phyloP scores from a whole-genome alignment of 345 rosid genomes.

The Eucalyptus camaldulensis region DNA sequence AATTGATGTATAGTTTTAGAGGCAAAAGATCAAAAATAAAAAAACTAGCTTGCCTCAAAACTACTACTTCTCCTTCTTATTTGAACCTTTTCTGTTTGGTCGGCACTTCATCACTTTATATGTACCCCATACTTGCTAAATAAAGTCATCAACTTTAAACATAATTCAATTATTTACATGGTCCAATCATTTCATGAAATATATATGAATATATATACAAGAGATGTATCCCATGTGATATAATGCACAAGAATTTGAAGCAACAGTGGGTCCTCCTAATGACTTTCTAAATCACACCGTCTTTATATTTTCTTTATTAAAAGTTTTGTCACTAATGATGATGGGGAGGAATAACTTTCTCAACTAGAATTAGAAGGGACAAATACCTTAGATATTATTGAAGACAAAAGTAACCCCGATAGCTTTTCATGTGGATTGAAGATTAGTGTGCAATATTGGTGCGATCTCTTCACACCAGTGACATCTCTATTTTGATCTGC shows the following conservation, averaged over 20 bases:
- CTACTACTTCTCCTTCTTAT: neutral
- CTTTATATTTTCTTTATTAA: too few species aligned
- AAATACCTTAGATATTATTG: neutral
- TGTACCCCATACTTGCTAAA: neutral
- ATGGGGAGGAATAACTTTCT: neutral
- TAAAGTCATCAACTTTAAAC: fast-evolving
- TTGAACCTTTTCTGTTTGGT: neutral
- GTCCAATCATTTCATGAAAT: neutral
- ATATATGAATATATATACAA: too few species aligned
- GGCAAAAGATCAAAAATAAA: neutral
- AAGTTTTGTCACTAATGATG: too few species aligned
- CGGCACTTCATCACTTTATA: neutral
- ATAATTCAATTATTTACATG: neutral
- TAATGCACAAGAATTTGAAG: too few species aligned
- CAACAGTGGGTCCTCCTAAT: neutral
- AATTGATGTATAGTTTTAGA: neutral
- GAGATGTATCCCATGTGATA: neutral
- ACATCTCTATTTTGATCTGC: neutral
- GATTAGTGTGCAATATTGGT: too few species aligned
- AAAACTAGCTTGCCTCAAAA: neutral
- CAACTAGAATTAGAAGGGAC: fast-evolving
- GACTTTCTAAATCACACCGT: neutral
- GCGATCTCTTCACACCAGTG: fast-evolving
- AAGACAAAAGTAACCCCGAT: neutral
- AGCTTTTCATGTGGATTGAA: neutral